These are phyloP conservation scores for Coemansia sp. DNA, from an alignment of 192 early-diverging fungal species.

Conservation along the genomic window DNA sequence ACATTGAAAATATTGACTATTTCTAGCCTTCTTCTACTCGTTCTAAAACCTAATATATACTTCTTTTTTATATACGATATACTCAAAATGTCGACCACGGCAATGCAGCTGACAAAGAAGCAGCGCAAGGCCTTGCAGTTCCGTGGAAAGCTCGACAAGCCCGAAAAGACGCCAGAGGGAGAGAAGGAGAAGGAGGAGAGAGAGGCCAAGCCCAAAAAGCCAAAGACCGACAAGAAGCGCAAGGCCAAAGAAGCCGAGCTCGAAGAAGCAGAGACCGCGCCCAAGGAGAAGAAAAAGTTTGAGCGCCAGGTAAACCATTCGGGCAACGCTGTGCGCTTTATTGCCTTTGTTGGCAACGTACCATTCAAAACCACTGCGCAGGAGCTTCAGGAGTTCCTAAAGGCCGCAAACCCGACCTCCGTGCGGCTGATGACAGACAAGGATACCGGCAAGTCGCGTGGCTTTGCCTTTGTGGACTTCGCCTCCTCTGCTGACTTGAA, in stretches of 20 bases:
- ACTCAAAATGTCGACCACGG: constrained; percentile 5
- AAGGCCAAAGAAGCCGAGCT: constrained; percentile 4
- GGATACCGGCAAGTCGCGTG: constrained; percentile 69
- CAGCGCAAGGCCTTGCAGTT: constrained; percentile 49
- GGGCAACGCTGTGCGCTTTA: constrained; percentile 48
- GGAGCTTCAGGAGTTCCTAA: constrained; percentile 64
- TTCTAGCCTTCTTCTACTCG: no score
- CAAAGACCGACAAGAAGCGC: constrained; percentile 23
- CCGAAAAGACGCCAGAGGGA: constrained; percentile 9
- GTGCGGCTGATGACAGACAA: constrained; percentile 73
- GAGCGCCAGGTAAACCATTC: constrained; percentile 29
- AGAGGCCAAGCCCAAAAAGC: not conserved
- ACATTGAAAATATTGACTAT: no score
- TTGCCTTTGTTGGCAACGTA: constrained; percentile 69
- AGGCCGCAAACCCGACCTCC: constrained; percentile 62
- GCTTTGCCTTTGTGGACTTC: constrained; percentile 78
- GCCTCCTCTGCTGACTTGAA: constrained; percentile 59
- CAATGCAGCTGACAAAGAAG: constrained; percentile 45
- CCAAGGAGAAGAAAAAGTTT: constrained; percentile 35
- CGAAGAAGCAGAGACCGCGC: constrained; percentile 6
- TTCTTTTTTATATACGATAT: not conserved
- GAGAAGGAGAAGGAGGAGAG: constrained; percentile 10
- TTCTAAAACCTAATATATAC: no score
- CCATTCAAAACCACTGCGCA: constrained; percentile 68
- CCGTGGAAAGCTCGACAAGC: constrained; percentile 45